Evolutionary conservation across 768 basidiomycete species (phyloP), one percentile per base, ranked within the genome.

Genomic region (Mycena haematopus): DNA sequence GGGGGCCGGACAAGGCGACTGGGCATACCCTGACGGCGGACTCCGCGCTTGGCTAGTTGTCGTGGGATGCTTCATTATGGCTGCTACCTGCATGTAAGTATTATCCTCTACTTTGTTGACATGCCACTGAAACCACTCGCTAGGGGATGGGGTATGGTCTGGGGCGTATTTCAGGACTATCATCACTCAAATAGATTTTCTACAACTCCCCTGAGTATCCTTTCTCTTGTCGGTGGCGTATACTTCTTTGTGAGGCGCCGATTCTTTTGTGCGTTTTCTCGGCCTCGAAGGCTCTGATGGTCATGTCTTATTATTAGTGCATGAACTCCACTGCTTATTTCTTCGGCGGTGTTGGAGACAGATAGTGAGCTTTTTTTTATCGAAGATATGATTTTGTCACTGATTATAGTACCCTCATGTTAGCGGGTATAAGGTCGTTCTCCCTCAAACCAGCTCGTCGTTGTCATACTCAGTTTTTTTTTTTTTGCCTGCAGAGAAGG

Each of bases 161-260:
- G 73, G 73, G 74, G 74, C 29, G 72, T 76, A 1, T 70, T 74
- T 0, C 71, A 76, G 40, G 74, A 73, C 57, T 76, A 71, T 60
- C 73, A 73, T 56, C 70, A 72, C 58, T 53, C 69, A 22, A 66
- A 60, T 35, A 53, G 65, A 49, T 71, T 71, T 46, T 55, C 71
- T 4, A 65, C 52, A 5, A 69, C 63, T 0, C 51, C 53, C 17
- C 42, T 69, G 49, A 69, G 68, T 54, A 42, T 55, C 0, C 59
- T 69, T n/a, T 71, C 69, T 40, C 67, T 71, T 31, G 56, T 72
- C 22, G 73, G 73, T 15, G 71, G 73, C n/a, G 14, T 69, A 10
- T 61, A 70, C 17, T 63, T 66, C n/a, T 55, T 72, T 22, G 73
- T 74, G 36, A 46, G 67, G n/a, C n/a, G n/a, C n/a, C n/a, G 15